Percentiles rank a stretch among this genome's conserved stretches.
Conservation (phyloP, 495 filamentous ascomycete genomes). For the Lichenothelia convexa region DNA sequence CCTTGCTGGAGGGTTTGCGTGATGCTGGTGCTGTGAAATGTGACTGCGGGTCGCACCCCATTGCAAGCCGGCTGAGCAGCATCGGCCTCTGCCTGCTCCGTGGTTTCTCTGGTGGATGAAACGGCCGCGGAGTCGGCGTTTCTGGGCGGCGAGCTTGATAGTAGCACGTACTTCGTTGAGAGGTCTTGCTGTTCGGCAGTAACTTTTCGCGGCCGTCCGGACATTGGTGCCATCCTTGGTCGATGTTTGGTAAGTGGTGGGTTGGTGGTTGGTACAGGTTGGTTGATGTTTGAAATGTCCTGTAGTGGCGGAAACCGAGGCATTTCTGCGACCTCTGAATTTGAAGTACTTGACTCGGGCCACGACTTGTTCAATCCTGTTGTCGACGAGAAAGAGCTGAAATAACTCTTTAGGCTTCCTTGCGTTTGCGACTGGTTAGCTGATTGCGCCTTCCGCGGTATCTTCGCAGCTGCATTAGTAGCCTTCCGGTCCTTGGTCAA, state of each 20-base stretch:
- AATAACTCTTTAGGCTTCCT: slow-evolving; percentile 29
- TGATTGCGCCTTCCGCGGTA: too few relatives aligned
- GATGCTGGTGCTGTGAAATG: slow-evolving; percentile 36
- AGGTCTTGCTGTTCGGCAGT: neutral
- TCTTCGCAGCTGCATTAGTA: too few relatives aligned
- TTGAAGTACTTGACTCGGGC: neutral
- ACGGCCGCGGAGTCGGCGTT: slow-evolving; percentile 1
- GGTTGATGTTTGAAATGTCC: neutral
- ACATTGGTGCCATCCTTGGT: slow-evolving; percentile 2
- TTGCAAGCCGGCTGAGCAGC: too few relatives aligned
- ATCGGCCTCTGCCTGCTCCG: too few relatives aligned
- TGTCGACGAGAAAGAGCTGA: slow-evolving; percentile 12
- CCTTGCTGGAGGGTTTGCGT: slow-evolving; percentile 19
- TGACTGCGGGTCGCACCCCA: slow-evolving; percentile 18
- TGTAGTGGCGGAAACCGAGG: neutral
- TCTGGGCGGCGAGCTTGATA: slow-evolving; percentile 27
- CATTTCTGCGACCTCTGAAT: neutral
- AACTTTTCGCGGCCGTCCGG: neutral
- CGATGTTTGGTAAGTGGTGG: neutral
- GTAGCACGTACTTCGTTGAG: slow-evolving; percentile 18
- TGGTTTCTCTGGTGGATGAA: too few relatives aligned
- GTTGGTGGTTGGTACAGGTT: neutral
- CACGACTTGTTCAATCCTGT: slow-evolving; percentile 2
- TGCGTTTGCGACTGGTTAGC: too few relatives aligned
- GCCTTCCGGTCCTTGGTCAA: slow-evolving; percentile 13